Evolutionary conservation across 2,329 filamentous ascomycete species (phyloP), one percentile per base, ranked within the genome.

Genomic region (Botrytis squamosa): DNA sequence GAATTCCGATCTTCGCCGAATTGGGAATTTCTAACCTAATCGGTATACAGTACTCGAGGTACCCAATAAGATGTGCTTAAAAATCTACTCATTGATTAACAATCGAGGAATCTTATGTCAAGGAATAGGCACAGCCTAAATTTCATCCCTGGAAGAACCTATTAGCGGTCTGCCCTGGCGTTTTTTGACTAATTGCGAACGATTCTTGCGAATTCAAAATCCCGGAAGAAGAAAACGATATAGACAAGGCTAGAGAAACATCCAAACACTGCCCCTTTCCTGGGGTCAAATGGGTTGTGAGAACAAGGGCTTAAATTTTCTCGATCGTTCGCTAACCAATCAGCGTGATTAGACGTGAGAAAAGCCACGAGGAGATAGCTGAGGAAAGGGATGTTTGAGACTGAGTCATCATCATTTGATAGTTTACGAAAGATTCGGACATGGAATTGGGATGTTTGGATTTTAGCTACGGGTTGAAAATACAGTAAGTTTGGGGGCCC

Each of bases 171-270:
- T 68, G 65, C 65, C 65, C 65, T 68, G 65, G 46, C 65, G 65
- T 66, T 66, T 38, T 52, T 65, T 18, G 52, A 57, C 52, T 57
- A 29, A 57, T 57, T 29, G 14, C 52, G 14, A 57, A 57, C n/a
- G 44, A 49, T 36, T 22, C 44, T 49, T 63, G 38, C 40, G 62
- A 22, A 46, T 33, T 33, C 18, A 33, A 2, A 40, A 33, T 68
- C 18, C 49, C 36, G 10, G 42, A 36, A 14, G 46, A 16, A 38
- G 16, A 33, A 42, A 42, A 57, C 16, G 38, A 55, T 67, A 12
- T 29, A 14, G 46, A 55, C 29, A 68, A 68, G 65, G 65, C 65
- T 68, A 55, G 33, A 68, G 65, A 68, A 55, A 68, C 36, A 68
- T 20, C 4, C 1, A 14, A 22, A 68, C 66, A 68, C 66, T 68